Conservation (phyloP, 164 flowering plant genomes). For the Aristolochia contorta region DNA sequence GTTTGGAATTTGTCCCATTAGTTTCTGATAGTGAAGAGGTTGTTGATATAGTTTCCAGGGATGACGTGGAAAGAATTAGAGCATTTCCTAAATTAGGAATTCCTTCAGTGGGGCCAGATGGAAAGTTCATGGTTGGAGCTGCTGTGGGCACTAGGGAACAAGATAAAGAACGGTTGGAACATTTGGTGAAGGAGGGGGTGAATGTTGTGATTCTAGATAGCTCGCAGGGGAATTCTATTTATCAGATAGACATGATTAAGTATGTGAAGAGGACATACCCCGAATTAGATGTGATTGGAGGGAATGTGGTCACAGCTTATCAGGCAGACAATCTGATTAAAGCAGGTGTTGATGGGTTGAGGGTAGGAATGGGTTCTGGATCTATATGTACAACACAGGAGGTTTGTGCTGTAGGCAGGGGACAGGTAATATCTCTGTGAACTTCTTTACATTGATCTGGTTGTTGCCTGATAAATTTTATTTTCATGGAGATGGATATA, state of each 20-base stretch:
- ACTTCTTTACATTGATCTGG: not conserved
- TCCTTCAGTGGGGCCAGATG: conserved; percentile 63
- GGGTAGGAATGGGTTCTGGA: conserved; percentile 99
- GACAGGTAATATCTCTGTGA: conserved; percentile 48
- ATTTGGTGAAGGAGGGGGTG: conserved; percentile 71
- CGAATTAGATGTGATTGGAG: conserved; percentile 75
- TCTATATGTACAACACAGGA: conserved; percentile 96
- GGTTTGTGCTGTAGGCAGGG: conserved; percentile 93
- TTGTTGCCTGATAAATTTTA: not conserved
- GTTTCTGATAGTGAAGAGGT: conserved; percentile 42
- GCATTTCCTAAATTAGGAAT: conserved; percentile 48
- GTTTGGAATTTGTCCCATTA: conserved; percentile 38
- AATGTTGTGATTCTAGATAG: conserved; percentile 82
- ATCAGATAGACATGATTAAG: conserved; percentile 89
- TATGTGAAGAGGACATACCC: conserved; percentile 58
- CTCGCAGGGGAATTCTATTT: conserved; percentile 85
- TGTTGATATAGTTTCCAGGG: conserved; percentile 48
- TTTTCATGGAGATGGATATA: not conserved
- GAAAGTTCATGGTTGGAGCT: conserved; percentile 74
- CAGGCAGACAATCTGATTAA: conserved; percentile 84
- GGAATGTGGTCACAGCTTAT: conserved; percentile 71
- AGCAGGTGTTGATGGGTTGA: conserved; percentile 81
- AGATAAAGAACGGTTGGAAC: conserved; percentile 82
- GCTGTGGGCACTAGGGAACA: conserved; percentile 76
- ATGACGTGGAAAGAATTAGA: conserved; percentile 55